Evolutionary conservation across 129 eudicot species (phyloP).

Genomic region (Pulicaria dysenterica): DNA sequence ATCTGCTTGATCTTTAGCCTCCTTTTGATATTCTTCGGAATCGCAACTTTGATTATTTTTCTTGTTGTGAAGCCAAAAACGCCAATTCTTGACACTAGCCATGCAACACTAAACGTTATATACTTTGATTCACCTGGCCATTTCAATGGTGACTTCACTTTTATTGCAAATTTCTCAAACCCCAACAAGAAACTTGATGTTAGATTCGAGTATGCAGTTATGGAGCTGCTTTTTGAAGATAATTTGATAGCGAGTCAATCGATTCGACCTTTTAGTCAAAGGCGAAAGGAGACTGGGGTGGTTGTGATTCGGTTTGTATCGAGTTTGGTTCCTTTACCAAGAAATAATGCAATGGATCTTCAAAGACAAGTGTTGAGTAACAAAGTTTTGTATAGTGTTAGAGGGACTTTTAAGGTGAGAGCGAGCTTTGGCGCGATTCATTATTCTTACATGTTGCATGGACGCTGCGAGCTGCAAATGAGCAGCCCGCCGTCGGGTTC

Average conservation of each 20-base stretch:
- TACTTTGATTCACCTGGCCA: slow-evolving; percentile 63
- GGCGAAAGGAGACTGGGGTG: slow-evolving; percentile 48
- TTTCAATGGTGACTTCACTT: slow-evolving; percentile 66
- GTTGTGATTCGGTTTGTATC: slow-evolving; percentile 61
- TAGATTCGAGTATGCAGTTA: slow-evolving; percentile 53
- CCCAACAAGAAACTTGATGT: slow-evolving; percentile 73
- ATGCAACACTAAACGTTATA: slow-evolving; percentile 63
- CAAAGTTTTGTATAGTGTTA: slow-evolving; percentile 54
- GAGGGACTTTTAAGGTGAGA: slow-evolving; percentile 68
- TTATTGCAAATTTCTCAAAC: slow-evolving; percentile 78
- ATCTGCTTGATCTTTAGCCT: slow-evolving; percentile 63
- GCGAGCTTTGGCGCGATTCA: slow-evolving; percentile 62
- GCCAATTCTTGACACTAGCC: slow-evolving; percentile 66
- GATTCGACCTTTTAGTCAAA: slow-evolving; percentile 61
- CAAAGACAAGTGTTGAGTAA: slow-evolving; percentile 69
- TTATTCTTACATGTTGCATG: slow-evolving; percentile 68
- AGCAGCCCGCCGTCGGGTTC: slow-evolving; percentile 81
- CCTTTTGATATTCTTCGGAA: slow-evolving; percentile 62
- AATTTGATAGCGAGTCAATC: slow-evolving; percentile 57
- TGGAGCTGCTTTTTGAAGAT: slow-evolving; percentile 50
- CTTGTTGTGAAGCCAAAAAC: slow-evolving; percentile 59
- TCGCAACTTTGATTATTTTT: slow-evolving; percentile 58
- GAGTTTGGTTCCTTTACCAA: slow-evolving; percentile 76
- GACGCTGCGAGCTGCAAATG: slow-evolving; percentile 72
- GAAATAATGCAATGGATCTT: slow-evolving; percentile 57